Percentiles rank a stretch among this genome's conserved stretches.
Evolutionary conservation across 441 rosid genomes (phyloP).

Genomic region (Brassica balearica): DNA sequence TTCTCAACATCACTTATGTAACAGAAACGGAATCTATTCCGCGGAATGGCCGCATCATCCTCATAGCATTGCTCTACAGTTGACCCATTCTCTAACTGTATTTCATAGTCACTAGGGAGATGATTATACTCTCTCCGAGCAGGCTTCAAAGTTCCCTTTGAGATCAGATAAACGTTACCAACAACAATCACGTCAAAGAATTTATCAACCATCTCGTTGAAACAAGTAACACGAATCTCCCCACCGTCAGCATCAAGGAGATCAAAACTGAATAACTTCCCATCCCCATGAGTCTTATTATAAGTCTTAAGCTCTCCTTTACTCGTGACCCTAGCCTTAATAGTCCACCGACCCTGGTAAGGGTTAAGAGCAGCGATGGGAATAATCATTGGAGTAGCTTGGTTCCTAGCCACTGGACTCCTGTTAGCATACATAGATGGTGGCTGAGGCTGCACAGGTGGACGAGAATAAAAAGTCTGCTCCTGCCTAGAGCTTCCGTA

Average conservation of each 20-base stretch:
- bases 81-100: constrained; percentile 62
- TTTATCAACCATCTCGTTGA: neutral
- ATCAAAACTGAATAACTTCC: constrained; percentile 51
- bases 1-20: constrained; percentile 66
- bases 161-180: neutral
- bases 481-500: constrained; percentile 52
- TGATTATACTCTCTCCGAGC: neutral
- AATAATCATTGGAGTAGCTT: constrained; percentile 65
- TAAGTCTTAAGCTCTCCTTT: constrained; percentile 78
- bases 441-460: constrained; percentile 56
- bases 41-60: constrained; percentile 72
- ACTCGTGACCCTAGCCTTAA: constrained; percentile 85
- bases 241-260: neutral
- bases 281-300: constrained; percentile 77
- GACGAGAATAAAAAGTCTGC: constrained; percentile 43
- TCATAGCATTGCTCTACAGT: constrained; percentile 65
- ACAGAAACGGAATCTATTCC: constrained; percentile 71
- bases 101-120: constrained; percentile 62
- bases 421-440: constrained; percentile 65
- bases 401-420: constrained; percentile 65
- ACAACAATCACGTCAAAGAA: neutral
- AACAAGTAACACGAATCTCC: neutral
- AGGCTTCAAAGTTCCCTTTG: neutral
- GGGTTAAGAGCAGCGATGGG: constrained; percentile 86
- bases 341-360: constrained; percentile 84